Evolutionary conservation across 1,139 yeast species (phyloP), one percentile per base, ranked within the genome.

Genomic region (Pichia sp.): DNA sequence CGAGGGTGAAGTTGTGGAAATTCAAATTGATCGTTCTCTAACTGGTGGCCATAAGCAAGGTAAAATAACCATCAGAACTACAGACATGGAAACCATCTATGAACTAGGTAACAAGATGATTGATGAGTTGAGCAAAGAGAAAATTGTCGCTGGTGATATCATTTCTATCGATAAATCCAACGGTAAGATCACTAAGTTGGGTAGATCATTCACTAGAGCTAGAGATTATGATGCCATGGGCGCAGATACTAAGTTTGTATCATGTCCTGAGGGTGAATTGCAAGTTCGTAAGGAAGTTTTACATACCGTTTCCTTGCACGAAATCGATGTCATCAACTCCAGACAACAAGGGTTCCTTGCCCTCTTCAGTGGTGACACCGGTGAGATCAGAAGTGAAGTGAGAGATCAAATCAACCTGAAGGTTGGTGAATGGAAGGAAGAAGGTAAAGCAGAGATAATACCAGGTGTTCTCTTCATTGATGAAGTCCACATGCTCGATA

Each of bases 191-290:
- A 78, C 94, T 33, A 91, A 88, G 62, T 70, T 93, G 46, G 99
- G 99, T 42, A 78, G 96, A 58, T 87, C 96, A 1, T 91, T 86
- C 60, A 80, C 97, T 10, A 74, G 98, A 50, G 94, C 97, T 5
- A 73, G 98, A 56, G 98, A 93, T 62, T 93, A 91, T 61, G 99
- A 93, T 62, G 98, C 98, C 28, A 91, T 91, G 96, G 97, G 98
- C 6, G 94, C 96, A 31, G 97, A 93, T 52, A 87, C 96, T 28
- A 87, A 86, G 60, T 93, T 91, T 60, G 95, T 93, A 34, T 96
- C 91, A 61, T 86, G 96, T 59, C 99, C 99, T 23, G 97, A 91
- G 60, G 99, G 99, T 34, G 99, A 93, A 67, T 71, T 93, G 55
- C 98, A 93, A 64, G 84, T 85, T 55, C 77, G 97, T 52, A 86